Evolutionary conservation across 2,329 filamentous ascomycete species (phyloP), one percentile per base, ranked within the genome.

Genomic region (Fusarium sp.): DNA sequence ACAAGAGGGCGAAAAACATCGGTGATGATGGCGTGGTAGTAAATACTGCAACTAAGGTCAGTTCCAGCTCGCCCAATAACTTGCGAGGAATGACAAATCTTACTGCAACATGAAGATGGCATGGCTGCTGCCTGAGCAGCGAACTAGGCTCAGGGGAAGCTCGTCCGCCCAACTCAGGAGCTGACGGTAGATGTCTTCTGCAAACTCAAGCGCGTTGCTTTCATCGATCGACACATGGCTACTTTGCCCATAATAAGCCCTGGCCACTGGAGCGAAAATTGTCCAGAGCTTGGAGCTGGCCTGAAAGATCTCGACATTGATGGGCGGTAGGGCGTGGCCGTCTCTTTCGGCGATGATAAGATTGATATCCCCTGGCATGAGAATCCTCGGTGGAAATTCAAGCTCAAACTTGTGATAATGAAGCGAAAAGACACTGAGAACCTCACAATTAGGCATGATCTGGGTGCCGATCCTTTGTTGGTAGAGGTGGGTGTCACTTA

Each of bases 311-410:
- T 55, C 25, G 11, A 23, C 1, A 4, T 6, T 15, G 4, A 17
- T 9, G 1, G 11, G 10, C 0, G 37, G 10, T 2, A 10, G 3
- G 1, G 15, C 3, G 2, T 11, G 2, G 4, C 11, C 4, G 4
- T 14, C 35, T 0, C 40, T n/a, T 10, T 21, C 10, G 2, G 14
- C 35, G 2, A 14, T 45, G 1, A 29, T 17, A 5, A 31, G 3
- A 0, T 50, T 35, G 2, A 55, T n/a, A 27, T 55, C 43, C 1
- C 35, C 52, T 10, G 52, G 43, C 43, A n/a, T 40, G 37, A 25
- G 3, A 5, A 55, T 7, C 1, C 35, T 5, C 1, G 52, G 52
- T 27, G 52, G 43, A 1, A 21, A 18, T 3, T 40, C 35, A 13
- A 41, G 20, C 6, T 50, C 43, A 0, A 33, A 8, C 18, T 1